Evolutionary conservation across 306 rosid species (phyloP).

Genomic region (Sechiopsis laciniata): DNA sequence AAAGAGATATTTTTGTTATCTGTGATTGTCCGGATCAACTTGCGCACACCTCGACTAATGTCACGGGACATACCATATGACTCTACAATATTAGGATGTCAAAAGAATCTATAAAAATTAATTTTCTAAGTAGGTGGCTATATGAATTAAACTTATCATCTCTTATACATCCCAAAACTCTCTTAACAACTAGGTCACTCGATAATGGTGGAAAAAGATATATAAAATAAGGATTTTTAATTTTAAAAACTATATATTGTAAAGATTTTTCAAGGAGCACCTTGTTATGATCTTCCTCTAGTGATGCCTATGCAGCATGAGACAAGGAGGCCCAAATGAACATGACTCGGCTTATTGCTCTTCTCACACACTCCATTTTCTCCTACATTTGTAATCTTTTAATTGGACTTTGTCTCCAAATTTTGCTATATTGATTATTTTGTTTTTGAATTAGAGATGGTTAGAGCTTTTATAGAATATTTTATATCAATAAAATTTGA

Average conservation of each 20-base stretch:
- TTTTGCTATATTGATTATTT: background rate
- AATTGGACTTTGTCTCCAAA: background rate
- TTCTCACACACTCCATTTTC: background rate
- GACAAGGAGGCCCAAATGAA: conserved; percentile 20
- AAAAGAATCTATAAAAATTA: too few relatives aligned
- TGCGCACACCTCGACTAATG: too few relatives aligned
- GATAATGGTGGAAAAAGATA: too few relatives aligned
- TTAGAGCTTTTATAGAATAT: background rate
- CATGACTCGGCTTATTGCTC: background rate
- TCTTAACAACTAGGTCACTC: too few relatives aligned
- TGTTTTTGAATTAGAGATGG: background rate
- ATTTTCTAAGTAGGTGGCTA: too few relatives aligned
- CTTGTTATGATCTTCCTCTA: background rate
- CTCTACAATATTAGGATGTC: too few relatives aligned
- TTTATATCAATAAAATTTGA: too few relatives aligned
- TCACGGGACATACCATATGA: too few relatives aligned
- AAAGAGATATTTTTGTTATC: too few relatives aligned
- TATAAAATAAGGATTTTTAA: background rate
- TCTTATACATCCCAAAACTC: too few relatives aligned
- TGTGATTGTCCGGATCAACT: too few relatives aligned
- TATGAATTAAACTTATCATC: too few relatives aligned
- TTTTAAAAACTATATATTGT: background rate
- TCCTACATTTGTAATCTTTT: conserved; percentile 1
- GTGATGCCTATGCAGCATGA: conserved; percentile 19
- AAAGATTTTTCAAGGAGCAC: conserved; percentile 5